Percentiles rank a stretch among this genome's conserved stretches.
These are phyloP conservation scores for Serendipita sp. DNA, from an alignment of 768 basidiomycete genomes.

Conservation along the genomic window DNA sequence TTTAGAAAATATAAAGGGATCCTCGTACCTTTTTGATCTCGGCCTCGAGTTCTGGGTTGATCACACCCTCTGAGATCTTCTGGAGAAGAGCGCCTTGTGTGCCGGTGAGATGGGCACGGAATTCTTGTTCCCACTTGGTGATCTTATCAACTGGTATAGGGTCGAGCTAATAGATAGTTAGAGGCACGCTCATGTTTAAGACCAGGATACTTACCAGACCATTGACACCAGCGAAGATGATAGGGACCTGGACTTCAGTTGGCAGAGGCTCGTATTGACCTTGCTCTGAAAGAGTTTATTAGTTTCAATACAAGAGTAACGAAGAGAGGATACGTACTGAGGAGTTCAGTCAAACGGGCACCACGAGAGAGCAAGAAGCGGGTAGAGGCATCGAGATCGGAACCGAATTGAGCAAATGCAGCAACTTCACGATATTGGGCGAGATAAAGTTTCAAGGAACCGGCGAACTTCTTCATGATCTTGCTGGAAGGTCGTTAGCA, in stretches of 20 bases:
- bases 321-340: conserved; percentile 38
- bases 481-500: conserved; percentile 32
- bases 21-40: conserved; percentile 69
- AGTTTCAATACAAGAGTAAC: neutral
- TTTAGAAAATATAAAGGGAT: conserved; percentile 2
- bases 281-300: conserved; percentile 48
- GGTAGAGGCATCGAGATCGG: conserved; percentile 97
- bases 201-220: conserved; percentile 55
- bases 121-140: conserved; percentile 81
- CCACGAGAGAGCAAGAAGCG: conserved; percentile 97
- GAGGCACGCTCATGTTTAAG: neutral
- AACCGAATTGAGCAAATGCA: conserved; percentile 98
- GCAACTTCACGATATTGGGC: conserved; percentile 99
- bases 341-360: conserved; percentile 92
- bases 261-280: conserved; percentile 92
- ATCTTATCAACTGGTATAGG: conserved; percentile 90
- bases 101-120: conserved; percentile 72
- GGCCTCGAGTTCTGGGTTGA: conserved; percentile 80
- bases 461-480: conserved; percentile 99
- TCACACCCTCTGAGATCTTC: conserved; percentile 68
- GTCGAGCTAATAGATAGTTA: conserved; percentile 48
- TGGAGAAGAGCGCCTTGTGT: conserved; percentile 60
- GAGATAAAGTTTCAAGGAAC: conserved; percentile 98
- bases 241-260: conserved; percentile 93
- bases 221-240: conserved; percentile 99